Evolutionary conservation across 2,329 filamentous ascomycete species (phyloP), one percentile per base, ranked within the genome.

Genomic region (Penicillium verrucosum): DNA sequence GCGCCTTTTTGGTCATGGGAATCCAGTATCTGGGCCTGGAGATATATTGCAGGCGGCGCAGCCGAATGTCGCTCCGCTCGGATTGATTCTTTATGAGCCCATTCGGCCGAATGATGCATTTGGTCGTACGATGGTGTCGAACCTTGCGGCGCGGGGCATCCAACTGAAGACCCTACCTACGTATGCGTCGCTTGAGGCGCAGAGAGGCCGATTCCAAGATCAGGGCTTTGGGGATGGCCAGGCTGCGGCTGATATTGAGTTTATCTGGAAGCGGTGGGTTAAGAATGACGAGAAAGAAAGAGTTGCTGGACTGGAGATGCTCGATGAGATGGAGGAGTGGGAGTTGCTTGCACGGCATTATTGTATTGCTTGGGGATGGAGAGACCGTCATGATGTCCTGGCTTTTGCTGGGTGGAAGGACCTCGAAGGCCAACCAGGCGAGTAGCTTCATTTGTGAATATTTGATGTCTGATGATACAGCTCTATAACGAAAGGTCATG

Each of bases 311-410:
- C 72, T 97, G 27, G 92, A 99, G 73, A 92, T 94, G 67, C 74
- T 99, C 60, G 94, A 99, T 75, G 94, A 99, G 75, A 82, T 97
- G 25, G 94, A 99, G 75, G 94, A 99, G 77, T 96, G 94, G 89
- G 82, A 88, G 67, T 75, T 99, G 64, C 75, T 99, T 65, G 90
- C 92, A 0, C 85, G 83, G 62, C 94, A 99, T 78, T 99, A 99
- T 69, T 86, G 92, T 61, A 82, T 99, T 42, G 87, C 86, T 4
- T 97, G 93, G 93, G 94, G 87, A 1, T 95, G 89, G 84, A 86
- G 84, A 65, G 85, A 86, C 32, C 51, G 71, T 68, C 60, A 63
- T 25, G 51, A 57, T 42, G 29, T 45, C 36, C 50, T 54, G n/a
- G 61, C 61, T 8, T 77, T 77, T 65, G 61, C 64, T 27, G 65